Base-by-base conservation (phyloP, 2,329 filamentous ascomycete species). In the Alternaria ethzedia region DNA sequence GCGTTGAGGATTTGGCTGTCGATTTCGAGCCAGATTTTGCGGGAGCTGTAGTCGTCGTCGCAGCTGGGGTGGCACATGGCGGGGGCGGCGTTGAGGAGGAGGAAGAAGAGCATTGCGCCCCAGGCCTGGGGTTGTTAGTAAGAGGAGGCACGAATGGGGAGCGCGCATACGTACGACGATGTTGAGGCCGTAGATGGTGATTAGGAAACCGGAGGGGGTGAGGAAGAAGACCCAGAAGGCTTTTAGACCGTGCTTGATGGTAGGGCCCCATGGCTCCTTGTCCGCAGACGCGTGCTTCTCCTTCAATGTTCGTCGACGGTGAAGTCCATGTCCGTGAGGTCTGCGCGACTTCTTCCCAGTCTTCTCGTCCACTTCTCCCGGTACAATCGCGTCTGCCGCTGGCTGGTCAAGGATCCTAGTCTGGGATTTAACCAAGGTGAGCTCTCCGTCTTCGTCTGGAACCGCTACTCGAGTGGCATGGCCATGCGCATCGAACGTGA, bases 71-170 rank as follows among this genome's bases (percentile, higher is more conserved):
- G 76, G 82, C 92, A 93, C 91, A 93, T 93, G 63, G 88, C 87
- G 8, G 90, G 89, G 2, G 87, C 83, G n/a, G 85, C 92, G 71
- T 93, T 92, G 82, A 89, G 91, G 28, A 96, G 87, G 2, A 97
- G 83, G 26, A 97, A 83, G 80, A 97, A 96, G 43, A 96, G 85
- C 93, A 96, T 96, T 60, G 91, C 92, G 58, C 93, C 93, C 93
- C 93, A 97, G 0, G 91, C 93, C 67, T 70, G 25, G 3, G 5
- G 8, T 6, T 15, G 49, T 57, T 25, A 60, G 49, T 25, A 2
- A 7, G 10, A 8, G 3, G 7, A 5, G 11, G 17, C 0, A 2
- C 10, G 4, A 2, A 8, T 12, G 10, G 47, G 47, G 4, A 1
- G 3, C 1, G 26, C 2, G 54, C 2, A 2, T 15, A 57, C 62